Conservation (phyloP, 495 filamentous ascomycete genomes). For the Chlorociboria aeruginascens region DNA sequence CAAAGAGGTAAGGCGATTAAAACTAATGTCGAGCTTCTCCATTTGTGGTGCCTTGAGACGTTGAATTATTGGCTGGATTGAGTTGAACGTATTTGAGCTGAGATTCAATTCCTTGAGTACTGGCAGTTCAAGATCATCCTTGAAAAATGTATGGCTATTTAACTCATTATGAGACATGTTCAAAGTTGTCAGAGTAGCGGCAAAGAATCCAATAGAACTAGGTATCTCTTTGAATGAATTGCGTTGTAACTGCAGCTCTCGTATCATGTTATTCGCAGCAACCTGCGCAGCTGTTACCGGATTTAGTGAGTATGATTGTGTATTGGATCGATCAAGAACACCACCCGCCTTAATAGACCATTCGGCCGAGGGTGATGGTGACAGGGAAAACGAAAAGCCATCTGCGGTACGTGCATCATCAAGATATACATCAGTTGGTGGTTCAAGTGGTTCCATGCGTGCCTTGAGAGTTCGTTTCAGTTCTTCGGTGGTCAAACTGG, state of each 20-base stretch:
- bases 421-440: conserved; percentile 19
- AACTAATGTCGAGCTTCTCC: conserved; percentile 63
- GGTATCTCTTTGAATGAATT: conserved; percentile 66
- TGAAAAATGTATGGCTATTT: conserved; percentile 42
- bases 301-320: conserved; percentile 41
- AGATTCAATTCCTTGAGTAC: conserved; percentile 66
- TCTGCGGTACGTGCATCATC: conserved; percentile 13
- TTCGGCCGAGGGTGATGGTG: conserved; percentile 23
- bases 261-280: conserved; percentile 32
- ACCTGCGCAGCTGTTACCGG: conserved; percentile 38
- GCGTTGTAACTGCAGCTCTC: conserved; percentile 54
- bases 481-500: conserved; percentile 67
- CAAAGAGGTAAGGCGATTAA: conserved; percentile 61
- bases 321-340: conserved; percentile 60
- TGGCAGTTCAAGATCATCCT: conserved; percentile 52
- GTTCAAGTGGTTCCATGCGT: conserved; percentile 46
- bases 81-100: conserved; percentile 52
- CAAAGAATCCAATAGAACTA: conserved; percentile 51
- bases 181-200: conserved; percentile 55
- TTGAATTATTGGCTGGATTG: conserved; percentile 47
- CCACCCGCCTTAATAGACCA: conserved; percentile 63
- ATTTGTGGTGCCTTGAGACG: conserved; percentile 60
- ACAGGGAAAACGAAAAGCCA: no score
- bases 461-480: conserved; percentile 65
- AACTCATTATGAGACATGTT: conserved; percentile 75